Conservation (phyloP, 164 flowering plant genomes). For the Dillenia suffruticosa region DNA sequence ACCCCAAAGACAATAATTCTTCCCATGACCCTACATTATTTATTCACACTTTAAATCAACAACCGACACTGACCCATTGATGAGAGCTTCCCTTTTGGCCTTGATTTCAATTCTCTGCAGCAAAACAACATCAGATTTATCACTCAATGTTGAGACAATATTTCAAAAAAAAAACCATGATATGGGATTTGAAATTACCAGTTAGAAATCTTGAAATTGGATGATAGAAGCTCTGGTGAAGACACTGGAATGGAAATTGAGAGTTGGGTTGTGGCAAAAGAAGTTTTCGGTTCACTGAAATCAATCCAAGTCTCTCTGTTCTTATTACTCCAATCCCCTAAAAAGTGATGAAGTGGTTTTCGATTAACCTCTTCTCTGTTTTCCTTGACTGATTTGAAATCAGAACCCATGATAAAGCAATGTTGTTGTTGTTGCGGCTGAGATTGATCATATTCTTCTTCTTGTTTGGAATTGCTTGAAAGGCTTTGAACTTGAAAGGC, state of each 20-base stretch:
- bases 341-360: conserved; percentile 36
- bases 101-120: conserved; percentile 26
- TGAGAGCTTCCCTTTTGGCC: conserved; percentile 7
- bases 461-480: conserved; percentile 7
- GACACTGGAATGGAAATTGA: conserved; percentile 29
- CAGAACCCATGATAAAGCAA: conserved; percentile 37
- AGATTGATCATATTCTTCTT: neutral
- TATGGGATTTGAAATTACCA: conserved; percentile 8
- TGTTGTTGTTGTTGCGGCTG: conserved; percentile 24
- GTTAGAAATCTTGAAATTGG: conserved; percentile 16
- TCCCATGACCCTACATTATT: conserved; percentile 13
- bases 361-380: conserved; percentile 26
- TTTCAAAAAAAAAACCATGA: neutral
- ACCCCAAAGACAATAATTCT: conserved; percentile 10
- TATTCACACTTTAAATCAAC: neutral
- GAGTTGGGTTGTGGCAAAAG: conserved; percentile 27
- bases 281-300: conserved; percentile 5
- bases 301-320: conserved; percentile 29
- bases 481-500: conserved; percentile 12
- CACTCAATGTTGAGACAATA: neutral
- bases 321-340: conserved; percentile 36
- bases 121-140: conserved; percentile 1
- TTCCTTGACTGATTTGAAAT: conserved; percentile 29
- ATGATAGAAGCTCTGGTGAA: conserved; percentile 12
- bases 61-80: conserved; percentile 1